These are phyloP conservation scores for Heracleum sosnowskyi DNA, from an alignment of 129 eudicot genomes.

Conservation along the genomic window DNA sequence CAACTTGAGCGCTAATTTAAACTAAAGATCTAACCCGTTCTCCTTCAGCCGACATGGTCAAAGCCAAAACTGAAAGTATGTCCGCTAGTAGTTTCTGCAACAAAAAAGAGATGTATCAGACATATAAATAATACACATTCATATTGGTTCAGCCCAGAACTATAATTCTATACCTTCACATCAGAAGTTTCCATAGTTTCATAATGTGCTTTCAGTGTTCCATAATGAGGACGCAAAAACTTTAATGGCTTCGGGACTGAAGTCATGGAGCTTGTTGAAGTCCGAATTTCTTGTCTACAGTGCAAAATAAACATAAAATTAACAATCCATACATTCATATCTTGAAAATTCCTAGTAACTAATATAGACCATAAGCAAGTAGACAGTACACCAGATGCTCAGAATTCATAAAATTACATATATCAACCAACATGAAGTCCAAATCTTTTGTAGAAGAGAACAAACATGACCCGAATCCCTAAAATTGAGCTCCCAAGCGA, in stretches of 20 bases:
- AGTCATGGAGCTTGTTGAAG: conserved; percentile 96
- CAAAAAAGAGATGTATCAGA: conserved; percentile 13
- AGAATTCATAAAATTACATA: neutral
- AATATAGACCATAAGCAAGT: neutral
- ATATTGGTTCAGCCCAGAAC: neutral
- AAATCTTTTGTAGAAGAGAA: neutral
- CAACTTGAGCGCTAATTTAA: too few species aligned
- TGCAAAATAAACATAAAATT: conserved; percentile 1
- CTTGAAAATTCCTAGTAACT: neutral
- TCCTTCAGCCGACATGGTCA: conserved; percentile 99
- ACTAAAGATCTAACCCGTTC: conserved; percentile 53
- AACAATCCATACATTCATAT: neutral
- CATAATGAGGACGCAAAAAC: conserved; percentile 93
- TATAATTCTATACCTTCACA: conserved; percentile 50
- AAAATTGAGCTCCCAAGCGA: neutral
- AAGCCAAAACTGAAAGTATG: conserved; percentile 93
- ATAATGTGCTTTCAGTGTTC: conserved; percentile 65
- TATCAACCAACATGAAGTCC: neutral
- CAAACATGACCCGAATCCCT: neutral
- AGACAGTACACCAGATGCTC: neutral
- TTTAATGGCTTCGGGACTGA: conserved; percentile 94
- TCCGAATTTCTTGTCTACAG: conserved; percentile 82
- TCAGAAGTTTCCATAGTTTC: conserved; percentile 74
- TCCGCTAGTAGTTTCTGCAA: conserved; percentile 88
- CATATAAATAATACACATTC: neutral